Evolutionary conservation across 345 rosid genomes (phyloP), one percentile per base, ranked within the genome.

Genomic region (Aurinia saxatilis): DNA sequence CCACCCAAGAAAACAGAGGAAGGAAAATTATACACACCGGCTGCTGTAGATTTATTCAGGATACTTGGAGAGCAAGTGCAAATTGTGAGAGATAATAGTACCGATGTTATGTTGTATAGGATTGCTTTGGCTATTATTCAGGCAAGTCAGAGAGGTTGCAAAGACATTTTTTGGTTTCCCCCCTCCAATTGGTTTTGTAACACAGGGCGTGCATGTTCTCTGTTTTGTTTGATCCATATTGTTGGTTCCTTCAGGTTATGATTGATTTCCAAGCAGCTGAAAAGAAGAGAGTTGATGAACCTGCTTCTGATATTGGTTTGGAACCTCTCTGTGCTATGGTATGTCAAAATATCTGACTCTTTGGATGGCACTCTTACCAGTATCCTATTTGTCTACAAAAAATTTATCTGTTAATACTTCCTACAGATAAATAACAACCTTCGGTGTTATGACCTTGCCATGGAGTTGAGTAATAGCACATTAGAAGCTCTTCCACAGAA

Each of bases 21-120:
- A 70, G 99, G 99, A 47, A 95, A 95, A 80, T 81, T 95, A 56
- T 95, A 95, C 70, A 95, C 99, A 60, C 97, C 97, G 50, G 97
- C 99, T 77, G 99, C 99, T 50, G 97, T 95, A 73, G 99, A 95
- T 77, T 72, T 95, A 66, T 90, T 95, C 79, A 90, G 99, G 80
- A 95, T 95, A 69, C 95, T 95, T 12, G 96, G 90, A 73, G 99
- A 95, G 83, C 97, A 90, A 78, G 96, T 95, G 78, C 96, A 95
- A 79, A 90, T 84, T 75, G 99, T 95, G 30, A 83, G 96, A 70
- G 99, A 95, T 55, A 90, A 87, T 72, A 95, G 97, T 84, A 90
- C 96, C 5, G 97, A 95, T 77, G 77, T 84, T 65, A 95, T 95
- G 99, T 73, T 95, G 44, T 95, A 90, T 79, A 88, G 97, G 80